These are phyloP conservation scores for Pseudopyricularia javanii DNA, from an alignment of 2,329 filamentous ascomycete genomes.

Conservation along the genomic window DNA sequence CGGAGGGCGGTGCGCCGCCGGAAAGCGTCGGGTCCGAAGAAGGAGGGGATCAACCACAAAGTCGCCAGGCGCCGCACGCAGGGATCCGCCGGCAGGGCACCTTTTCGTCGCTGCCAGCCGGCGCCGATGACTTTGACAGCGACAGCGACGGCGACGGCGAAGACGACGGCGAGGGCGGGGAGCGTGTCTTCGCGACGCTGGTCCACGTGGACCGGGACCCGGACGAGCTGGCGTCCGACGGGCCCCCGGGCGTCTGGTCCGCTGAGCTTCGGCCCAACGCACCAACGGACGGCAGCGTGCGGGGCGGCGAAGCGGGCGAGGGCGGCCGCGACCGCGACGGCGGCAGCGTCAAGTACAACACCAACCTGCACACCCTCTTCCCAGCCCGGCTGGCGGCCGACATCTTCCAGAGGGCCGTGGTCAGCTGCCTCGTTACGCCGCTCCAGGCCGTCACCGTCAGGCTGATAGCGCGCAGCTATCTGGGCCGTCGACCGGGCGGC, in stretches of 20 bases:
- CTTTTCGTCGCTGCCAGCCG: slow-evolving; percentile 21
- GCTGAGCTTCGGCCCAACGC: slow-evolving; percentile 42
- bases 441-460: slow-evolving; percentile 33
- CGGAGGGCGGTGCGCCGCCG: slow-evolving; percentile 16
- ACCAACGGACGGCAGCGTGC: neutral
- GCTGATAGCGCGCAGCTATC: slow-evolving; percentile 29
- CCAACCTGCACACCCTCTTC: slow-evolving; percentile 35
- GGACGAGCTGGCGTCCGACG: slow-evolving; percentile 33
- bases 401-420: slow-evolving; percentile 25
- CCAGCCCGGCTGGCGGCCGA: slow-evolving; percentile 34
- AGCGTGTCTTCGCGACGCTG: slow-evolving; percentile 40
- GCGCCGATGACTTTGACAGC: slow-evolving; percentile 34
- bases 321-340: neutral
- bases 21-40: slow-evolving; percentile 17
- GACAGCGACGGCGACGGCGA: slow-evolving; percentile 43
- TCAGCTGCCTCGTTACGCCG: slow-evolving; percentile 30
- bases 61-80: neutral
- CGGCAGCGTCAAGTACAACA: slow-evolving; percentile 12
- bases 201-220: slow-evolving; percentile 52
- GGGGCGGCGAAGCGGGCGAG: neutral
- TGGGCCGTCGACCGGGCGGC: slow-evolving; percentile 10
- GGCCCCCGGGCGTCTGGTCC: slow-evolving; percentile 41
- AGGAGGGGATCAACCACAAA: neutral
- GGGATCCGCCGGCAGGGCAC: slow-evolving; percentile 28
- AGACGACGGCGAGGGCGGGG: slow-evolving; percentile 41